Conservation (phyloP, 192 early-diverging fungal genomes). For the Linderina pennispora region DNA sequence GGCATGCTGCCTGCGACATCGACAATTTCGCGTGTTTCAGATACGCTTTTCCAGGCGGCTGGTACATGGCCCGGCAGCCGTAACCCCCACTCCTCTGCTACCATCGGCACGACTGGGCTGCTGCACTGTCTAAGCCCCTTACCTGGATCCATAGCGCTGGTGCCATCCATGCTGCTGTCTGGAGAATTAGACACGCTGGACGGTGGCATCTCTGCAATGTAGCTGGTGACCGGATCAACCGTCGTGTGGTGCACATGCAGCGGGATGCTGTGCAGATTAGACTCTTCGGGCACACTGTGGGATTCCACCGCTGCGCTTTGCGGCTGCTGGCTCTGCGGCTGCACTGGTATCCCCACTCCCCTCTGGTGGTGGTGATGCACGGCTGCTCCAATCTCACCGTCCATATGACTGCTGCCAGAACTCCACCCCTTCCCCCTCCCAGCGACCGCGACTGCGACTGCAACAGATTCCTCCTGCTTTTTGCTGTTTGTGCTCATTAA, state of each 20-base stretch:
- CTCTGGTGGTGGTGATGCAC: conserved; percentile 4
- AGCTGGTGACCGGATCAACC: conserved; percentile 35
- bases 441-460: no score
- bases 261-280: conserved; percentile 7
- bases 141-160: conserved; percentile 23
- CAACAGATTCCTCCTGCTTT: no score
- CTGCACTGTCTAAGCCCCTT: neutral
- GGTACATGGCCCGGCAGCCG: no score
- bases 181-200: conserved; percentile 1
- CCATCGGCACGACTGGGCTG: no score
- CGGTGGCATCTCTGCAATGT: conserved; percentile 6
- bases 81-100: no score
- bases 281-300: no score
- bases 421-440: neutral
- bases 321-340: no score
- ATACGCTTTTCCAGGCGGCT: neutral
- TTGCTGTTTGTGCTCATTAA: no score
- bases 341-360: neutral
- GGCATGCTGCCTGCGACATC: neutral
- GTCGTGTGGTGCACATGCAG: conserved; percentile 37
- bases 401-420: conserved; percentile 12
- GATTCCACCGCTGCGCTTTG: no score
- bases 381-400: conserved; percentile 16
- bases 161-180: neutral
- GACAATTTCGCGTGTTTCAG: neutral